A percentile compares a stretch with the other conserved stretches of the same genome.
phyloP scores from a whole-genome alignment of 768 basidiomycete genomes.

The Boletus sp. region DNA sequence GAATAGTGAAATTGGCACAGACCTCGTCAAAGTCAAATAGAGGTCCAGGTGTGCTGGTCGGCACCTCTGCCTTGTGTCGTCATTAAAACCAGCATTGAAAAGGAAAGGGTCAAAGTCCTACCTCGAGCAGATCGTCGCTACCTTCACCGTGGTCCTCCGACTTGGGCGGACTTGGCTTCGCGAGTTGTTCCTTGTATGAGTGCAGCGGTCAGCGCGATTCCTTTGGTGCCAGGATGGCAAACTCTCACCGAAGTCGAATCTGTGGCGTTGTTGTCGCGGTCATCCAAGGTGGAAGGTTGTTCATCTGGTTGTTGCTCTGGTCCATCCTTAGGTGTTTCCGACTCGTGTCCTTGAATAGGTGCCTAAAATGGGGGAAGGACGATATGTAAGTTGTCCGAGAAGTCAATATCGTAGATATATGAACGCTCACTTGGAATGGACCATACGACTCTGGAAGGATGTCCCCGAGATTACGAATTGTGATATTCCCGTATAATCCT shows the following conservation, averaged over 20 bases:
- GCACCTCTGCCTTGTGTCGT: not conserved
- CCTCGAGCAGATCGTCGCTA: not conserved
- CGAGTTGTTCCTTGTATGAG: not conserved
- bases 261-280: not conserved
- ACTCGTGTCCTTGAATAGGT: not conserved
- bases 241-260: not conserved
- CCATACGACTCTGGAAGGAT: conserved; percentile 2
- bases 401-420: not conserved
- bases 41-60: not conserved
- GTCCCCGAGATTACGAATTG: not conserved
- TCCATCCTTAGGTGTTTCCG: not conserved
- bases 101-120: not conserved
- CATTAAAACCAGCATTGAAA: not conserved
- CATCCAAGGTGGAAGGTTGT: not conserved
- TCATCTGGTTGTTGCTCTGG: not conserved
- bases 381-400: not conserved
- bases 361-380: not conserved
- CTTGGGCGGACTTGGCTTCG: not conserved
- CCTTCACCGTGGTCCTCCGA: not conserved
- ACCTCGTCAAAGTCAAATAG: not conserved
- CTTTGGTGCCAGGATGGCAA: not conserved
- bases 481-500: not conserved
- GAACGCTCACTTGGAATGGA: not conserved
- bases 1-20: no score
- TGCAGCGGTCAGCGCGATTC: not conserved